Percentiles rank a stretch among this genome's conserved stretches.
Evolutionary conservation across 257 asterid genomes (phyloP).

Genomic region (Solanum gracilifrons): DNA sequence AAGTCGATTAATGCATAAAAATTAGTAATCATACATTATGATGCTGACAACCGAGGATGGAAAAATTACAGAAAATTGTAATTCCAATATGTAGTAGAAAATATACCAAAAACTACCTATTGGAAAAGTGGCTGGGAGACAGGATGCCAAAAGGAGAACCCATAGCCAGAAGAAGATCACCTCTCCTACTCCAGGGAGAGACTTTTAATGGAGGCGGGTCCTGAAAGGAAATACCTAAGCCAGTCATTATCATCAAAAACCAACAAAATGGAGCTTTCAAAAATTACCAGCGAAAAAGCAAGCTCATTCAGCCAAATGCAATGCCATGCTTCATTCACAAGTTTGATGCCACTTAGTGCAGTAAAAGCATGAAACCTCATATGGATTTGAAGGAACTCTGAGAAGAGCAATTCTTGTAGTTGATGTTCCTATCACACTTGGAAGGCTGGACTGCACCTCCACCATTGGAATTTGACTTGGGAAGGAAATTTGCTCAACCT

Average conservation of each 20-base stretch:
- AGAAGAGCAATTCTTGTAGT: conserved; percentile 78
- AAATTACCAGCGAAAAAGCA: conserved; percentile 2
- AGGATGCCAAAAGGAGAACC: conserved; percentile 99
- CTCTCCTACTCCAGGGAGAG: conserved; percentile 49
- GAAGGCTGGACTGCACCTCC: conserved; percentile 38
- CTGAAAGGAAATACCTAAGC: conserved; percentile 26
- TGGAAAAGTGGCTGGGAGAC: conserved; percentile 93
- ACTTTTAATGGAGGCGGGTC: conserved; percentile 38
- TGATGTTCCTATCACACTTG: conserved; percentile 51
- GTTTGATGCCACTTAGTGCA: not conserved
- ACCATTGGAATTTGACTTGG: conserved; percentile 34
- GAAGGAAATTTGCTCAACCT: conserved; percentile 69
- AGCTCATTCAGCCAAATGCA: not conserved
- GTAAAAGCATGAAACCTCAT: conserved; percentile 23
- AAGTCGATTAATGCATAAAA: not conserved
- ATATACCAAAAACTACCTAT: conserved; percentile 40
- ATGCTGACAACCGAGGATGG: not conserved
- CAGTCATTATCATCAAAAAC: conserved; percentile 8
- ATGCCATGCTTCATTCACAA: not conserved
- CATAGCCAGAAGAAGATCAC: conserved; percentile 81
- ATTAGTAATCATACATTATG: not conserved
- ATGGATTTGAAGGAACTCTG: conserved; percentile 34
- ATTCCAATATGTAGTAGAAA: not conserved
- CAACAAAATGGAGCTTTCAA: not conserved
- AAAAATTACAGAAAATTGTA: not conserved